Base-by-base conservation (phyloP, 345 rosid species). In the Erucastrum elatum region DNA sequence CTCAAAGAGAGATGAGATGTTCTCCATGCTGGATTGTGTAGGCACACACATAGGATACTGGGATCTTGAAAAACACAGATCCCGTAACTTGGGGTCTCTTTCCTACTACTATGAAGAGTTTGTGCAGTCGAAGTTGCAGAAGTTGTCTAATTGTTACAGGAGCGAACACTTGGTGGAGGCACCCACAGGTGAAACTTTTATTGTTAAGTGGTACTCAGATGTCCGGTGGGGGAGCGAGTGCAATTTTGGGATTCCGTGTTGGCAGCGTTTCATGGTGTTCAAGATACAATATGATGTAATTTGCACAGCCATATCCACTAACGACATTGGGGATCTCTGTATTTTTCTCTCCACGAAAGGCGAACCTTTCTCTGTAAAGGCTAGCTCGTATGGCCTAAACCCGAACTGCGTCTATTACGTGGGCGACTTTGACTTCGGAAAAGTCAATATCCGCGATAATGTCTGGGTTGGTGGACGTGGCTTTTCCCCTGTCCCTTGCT, bases 61-160 rank as follows among this genome's bases (percentile, higher is more conserved):
- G 60, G 71, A 68, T 68, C 71, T 26, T 68, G 71, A 29, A 8
- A 29, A 27, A 8, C 25, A 68, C 59, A 67, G 49, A 66, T 4
- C 9, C 10, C 29, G 13, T 1, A 21, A 13, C 31, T 16, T 37
- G 29, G 1, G 12, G 6, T 34, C 15, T 46, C 13, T 4, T 34
- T 64, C 27, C 49, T 46, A 46, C 21, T 17, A 1, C 8, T 65
- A 37, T 16, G 0, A 2, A 17, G 51, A 65, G 69, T 37, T 35
- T 65, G 30, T 65, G 30, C 51, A 65, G 29, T 35, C 69, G 31
- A 12, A 56, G 62, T 21, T 21, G 62, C 29, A 56, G 27, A 2
- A 16, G 29, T 1, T 56, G 62, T 17, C 29, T 56, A 8, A 7
- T 29, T 17, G 5, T 56, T 21, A 9, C 29, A 56, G 62, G 29